phyloP scores from a whole-genome alignment of 768 basidiomycete genomes.

The Boletellus ananas region DNA sequence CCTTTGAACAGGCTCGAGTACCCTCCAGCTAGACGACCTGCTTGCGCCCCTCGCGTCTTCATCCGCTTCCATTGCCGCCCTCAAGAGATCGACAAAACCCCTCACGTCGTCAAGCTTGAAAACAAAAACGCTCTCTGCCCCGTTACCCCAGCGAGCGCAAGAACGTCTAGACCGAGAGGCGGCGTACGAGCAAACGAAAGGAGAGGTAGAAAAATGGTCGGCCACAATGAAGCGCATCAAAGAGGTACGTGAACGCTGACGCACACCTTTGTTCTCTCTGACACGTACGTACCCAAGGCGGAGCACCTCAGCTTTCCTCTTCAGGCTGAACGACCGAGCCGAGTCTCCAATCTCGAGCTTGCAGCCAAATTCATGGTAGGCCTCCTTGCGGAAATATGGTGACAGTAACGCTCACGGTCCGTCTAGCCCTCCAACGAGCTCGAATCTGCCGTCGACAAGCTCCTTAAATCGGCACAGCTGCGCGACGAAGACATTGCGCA shows the following conservation, averaged over 20 bases:
- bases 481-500: conserved; percentile 75
- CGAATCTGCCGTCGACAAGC: conserved; percentile 77
- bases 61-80: conserved; percentile 54
- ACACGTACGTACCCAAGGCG: conserved; percentile 43
- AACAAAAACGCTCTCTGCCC: conserved; percentile 66
- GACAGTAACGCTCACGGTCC: neutral
- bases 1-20: conserved; percentile 30
- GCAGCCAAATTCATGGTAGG: conserved; percentile 81
- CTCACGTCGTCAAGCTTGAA: conserved; percentile 54
- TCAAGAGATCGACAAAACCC: conserved; percentile 68
- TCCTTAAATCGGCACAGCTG: conserved; percentile 78
- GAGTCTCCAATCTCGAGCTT: conserved; percentile 69
- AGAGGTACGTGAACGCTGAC: conserved; percentile 48
- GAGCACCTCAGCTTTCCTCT: conserved; percentile 86
- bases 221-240: conserved; percentile 88
- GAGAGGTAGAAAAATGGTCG: conserved; percentile 92
- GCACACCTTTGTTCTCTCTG: neutral
- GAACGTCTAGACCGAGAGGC: conserved; percentile 91
- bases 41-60: conserved; percentile 67
- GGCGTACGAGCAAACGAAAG: conserved; percentile 90
- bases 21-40: conserved; percentile 69
- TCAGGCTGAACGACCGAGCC: conserved; percentile 54
- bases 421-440: conserved; percentile 75
- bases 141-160: conserved; percentile 81
- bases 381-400: neutral